Base-by-base conservation (phyloP, 345 rosid genomes). In the Triadica sebifera region DNA sequence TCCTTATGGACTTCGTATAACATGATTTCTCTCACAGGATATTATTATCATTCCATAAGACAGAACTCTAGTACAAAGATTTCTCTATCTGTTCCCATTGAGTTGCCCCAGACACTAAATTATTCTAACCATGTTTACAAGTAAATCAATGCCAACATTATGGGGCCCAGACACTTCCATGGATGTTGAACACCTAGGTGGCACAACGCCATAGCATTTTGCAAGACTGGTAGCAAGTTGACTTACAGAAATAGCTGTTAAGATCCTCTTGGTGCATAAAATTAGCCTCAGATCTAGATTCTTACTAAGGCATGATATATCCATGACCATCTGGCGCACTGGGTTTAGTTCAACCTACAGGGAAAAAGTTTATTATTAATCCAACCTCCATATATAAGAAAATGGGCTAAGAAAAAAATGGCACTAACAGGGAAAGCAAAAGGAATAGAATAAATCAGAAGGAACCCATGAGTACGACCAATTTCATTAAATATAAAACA, bases 241-340 rank as follows among this genome's bases (percentile, higher is more conserved):
- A 29, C 34, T 29, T 29, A 29, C 34, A 29, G 34, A 29, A 29
- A 29, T 1, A 29, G 34, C 34, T 9, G 79, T 77, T 47, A 85
- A 41, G 59, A 79, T 83, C 77, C 79, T 86, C 76, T 87, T 89
- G 58, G 84, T 50, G 77, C 77, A 9, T 11, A 90, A 74, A 87
- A 83, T 78, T 41, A 92, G 74, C 86, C 97, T 89, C 79, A 92
- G 73, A 77, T 90, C 97, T 5, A 89, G 75, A 86, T 85, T 80
- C 85, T 79, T 87, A 69, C 82, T 81, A 61, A 86, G 85, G 79
- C 91, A 90, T 0, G 91, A 86, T 51, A 87, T 71, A 74, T 92
- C 95, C 34, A 65, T 67, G 52, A 87, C 81, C 86, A 90, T 76
- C 59, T 90, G 84, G 53, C 90, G 86, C 52, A 83, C 64, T 37